phyloP scores from a whole-genome alignment of 108 stramenopile genomes.

The Asterionellopsis glacialis region DNA sequence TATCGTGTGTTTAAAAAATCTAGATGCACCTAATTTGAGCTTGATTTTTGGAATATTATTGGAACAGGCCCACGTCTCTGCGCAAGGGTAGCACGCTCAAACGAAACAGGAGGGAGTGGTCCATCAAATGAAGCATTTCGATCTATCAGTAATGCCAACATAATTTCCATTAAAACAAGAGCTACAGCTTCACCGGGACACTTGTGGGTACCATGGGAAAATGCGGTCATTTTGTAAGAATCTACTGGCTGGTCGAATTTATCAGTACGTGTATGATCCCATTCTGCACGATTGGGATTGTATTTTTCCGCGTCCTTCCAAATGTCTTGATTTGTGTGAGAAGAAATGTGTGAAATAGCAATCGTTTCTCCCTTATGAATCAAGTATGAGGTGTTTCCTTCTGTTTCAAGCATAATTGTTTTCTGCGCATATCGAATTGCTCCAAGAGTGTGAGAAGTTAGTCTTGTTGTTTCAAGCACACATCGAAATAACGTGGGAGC shows the following conservation, averaged over 20 bases:
- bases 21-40: too few relatives aligned
- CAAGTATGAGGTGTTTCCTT: background rate
- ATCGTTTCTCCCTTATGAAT: conserved; percentile 37
- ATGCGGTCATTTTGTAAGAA: conserved; percentile 32
- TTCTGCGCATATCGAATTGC: conserved; percentile 27
- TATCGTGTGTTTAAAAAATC: too few relatives aligned
- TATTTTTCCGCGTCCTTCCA: conserved; percentile 16
- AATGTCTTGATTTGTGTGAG: conserved; percentile 10
- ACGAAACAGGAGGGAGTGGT: conserved; percentile 21
- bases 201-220: conserved; percentile 52
- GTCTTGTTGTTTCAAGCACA: conserved; percentile 36
- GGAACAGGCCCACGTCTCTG: conserved; percentile 47
- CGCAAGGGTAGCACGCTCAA: conserved; percentile 63
- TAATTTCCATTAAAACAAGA: conserved; percentile 23
- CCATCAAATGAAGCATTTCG: conserved; percentile 14
- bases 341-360: conserved; percentile 31
- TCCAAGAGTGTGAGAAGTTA: conserved; percentile 52
- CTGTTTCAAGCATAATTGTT: conserved; percentile 10
- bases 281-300: conserved; percentile 4
- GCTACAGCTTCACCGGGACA: conserved; percentile 52
- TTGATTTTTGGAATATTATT: background rate
- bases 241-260: conserved; percentile 5
- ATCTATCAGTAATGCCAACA: conserved; percentile 29
- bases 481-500: conserved; percentile 14
- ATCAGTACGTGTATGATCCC: background rate